phyloP scores from a whole-genome alignment of 441 rosid genomes.

The Arabidopsis hybrid region DNA sequence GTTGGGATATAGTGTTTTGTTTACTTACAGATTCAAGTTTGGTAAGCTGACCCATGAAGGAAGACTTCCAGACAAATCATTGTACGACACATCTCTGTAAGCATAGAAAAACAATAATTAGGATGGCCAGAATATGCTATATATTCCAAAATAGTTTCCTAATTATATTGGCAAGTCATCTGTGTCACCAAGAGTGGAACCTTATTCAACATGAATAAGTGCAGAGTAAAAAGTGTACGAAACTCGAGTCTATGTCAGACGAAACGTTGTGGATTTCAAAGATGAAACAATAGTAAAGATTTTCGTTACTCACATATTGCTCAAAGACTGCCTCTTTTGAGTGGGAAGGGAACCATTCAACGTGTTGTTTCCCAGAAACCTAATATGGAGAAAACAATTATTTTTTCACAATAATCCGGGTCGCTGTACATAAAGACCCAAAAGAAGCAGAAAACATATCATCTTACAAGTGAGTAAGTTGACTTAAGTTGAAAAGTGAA shows the following conservation, averaged over 20 bases:
- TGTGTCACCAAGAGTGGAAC: constrained; percentile 19
- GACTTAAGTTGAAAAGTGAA: constrained; percentile 54
- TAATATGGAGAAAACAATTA: constrained; percentile 37
- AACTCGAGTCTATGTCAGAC: no score
- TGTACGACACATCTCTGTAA: constrained; percentile 81
- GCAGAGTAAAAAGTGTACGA: no score
- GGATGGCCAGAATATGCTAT: not conserved
- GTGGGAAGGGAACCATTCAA: constrained; percentile 64
- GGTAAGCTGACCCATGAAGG: constrained; percentile 65
- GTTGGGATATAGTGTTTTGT: not conserved
- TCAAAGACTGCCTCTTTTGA: constrained; percentile 54
- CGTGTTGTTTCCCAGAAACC: constrained; percentile 58
- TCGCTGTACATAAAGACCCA: constrained; percentile 7
- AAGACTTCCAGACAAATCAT: constrained; percentile 63
- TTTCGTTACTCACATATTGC: constrained; percentile 59
- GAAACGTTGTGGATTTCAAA: no score
- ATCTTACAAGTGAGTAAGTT: constrained; percentile 57
- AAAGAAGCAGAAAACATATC: constrained; percentile 14
- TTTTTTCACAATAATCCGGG: not conserved
- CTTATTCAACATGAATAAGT: not conserved
- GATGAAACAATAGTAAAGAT: not conserved
- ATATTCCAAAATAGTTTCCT: constrained; percentile 6
- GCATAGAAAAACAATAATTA: constrained; percentile 11
- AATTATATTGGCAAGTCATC: constrained; percentile 20
- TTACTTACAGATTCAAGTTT: constrained; percentile 58